phyloP scores from a whole-genome alignment of 768 basidiomycete species.

The Termitomyces bulborhizus region DNA sequence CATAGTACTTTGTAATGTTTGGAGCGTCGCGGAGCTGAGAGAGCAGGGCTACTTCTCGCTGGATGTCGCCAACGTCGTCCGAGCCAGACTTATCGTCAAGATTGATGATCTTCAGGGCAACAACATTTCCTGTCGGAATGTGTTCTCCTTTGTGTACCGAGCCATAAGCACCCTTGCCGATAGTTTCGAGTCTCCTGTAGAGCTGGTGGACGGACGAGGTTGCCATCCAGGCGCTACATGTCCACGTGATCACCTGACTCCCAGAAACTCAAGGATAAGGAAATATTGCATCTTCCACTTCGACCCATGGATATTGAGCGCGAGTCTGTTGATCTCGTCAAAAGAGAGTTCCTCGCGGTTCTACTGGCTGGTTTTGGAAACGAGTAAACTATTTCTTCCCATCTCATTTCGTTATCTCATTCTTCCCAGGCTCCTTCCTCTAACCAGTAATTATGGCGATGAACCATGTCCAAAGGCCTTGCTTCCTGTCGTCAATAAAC shows the following conservation, averaged over 20 bases:
- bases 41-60: slow-evolving; percentile 90
- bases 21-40: slow-evolving; percentile 85
- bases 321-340: slow-evolving; percentile 43
- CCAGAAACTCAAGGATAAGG: too few species aligned
- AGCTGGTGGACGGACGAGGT: slow-evolving; percentile 63
- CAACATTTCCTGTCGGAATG: slow-evolving; percentile 76
- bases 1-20: slow-evolving; percentile 92
- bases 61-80: slow-evolving; percentile 95
- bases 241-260: slow-evolving; percentile 10
- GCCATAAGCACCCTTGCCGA: slow-evolving; percentile 94
- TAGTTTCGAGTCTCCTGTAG: slow-evolving; percentile 82
- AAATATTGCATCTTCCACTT: neutral
- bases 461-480: slow-evolving; percentile 83
- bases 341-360: slow-evolving; percentile 82
- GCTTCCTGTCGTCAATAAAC: slow-evolving; percentile 81
- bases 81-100: slow-evolving; percentile 78
- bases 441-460: slow-evolving; percentile 75
- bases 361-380: slow-evolving; percentile 91
- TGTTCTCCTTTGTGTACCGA: slow-evolving; percentile 92
- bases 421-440: slow-evolving; percentile 53
- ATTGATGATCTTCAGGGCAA: slow-evolving; percentile 98
- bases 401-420: slow-evolving; percentile 11
- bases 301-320: slow-evolving; percentile 58
- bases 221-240: slow-evolving; percentile 8
- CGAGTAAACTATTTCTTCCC: slow-evolving; percentile 39